Evolutionary conservation across 73 alveolate species (phyloP), one percentile per base, ranked within the genome.

Genomic region (Blepharisma japonicum): DNA sequence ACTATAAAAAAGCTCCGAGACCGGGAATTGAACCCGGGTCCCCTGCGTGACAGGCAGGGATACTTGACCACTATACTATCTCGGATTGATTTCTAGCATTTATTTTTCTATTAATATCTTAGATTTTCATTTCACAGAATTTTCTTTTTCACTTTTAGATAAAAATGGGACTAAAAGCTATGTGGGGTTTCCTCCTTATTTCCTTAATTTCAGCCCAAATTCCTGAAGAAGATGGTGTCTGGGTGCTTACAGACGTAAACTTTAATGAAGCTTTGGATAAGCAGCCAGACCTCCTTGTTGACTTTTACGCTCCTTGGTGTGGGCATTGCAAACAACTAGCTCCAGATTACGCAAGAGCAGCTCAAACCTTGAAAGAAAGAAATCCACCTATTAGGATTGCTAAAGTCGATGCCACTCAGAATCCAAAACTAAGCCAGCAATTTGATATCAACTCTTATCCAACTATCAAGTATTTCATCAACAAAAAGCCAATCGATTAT

Each of bases 341-440:
- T 79, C 99, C 99, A 55, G 99, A 93, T 77, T 95, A 87, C 71
- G 91, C 92, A 77, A 88, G 90, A 72, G 99, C 99, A 25, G 98
- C 98, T 27, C 86, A 72, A 45, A 89, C 79, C 39, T 87, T 95
- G 42, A 88, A 85, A 67, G 77, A 53, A 4, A 14, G 88, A 78
- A 88, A 85, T 70, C 87, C 93, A 71, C 85, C 88, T 1, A 81
- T 84, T 84, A 68, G 71, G 39, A 71, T 95, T 6, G 99, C 99
- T 46, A 91, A 93, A 87, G 94, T 95, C 48, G 99, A 95, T 83
- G 97, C 97, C 70, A 93, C 99, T 55, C 94, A 72, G 45, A 81
- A 91, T 80, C 80, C 86, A 46, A 86, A 84, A 67, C 88, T 93
- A 47, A 96, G 96, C 42, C 90, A 85, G 48, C 88, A 85, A 83